Evolutionary conservation across 163 green algal genomes (phyloP).

Genomic region (Picocystis sp.): DNA sequence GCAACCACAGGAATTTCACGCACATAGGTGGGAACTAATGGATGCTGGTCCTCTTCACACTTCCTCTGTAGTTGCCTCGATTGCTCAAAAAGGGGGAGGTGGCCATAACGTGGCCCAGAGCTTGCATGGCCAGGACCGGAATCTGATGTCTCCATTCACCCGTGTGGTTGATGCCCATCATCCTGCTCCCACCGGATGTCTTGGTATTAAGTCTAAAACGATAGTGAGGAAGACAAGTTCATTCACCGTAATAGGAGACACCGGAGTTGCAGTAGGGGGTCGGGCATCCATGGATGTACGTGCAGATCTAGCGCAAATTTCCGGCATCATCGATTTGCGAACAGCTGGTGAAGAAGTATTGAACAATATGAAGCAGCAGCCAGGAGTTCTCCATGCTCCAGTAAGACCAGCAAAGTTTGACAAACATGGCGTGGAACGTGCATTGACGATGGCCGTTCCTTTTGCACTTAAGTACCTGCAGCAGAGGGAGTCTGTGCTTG

Average conservation of each 20-base stretch:
- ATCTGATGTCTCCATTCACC: background rate
- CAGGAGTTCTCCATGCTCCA: constrained; percentile 25
- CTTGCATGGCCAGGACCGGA: background rate
- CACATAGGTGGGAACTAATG: constrained; percentile 25
- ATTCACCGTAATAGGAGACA: constrained; percentile 21
- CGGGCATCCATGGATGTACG: constrained; percentile 13
- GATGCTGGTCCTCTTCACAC: constrained; percentile 18
- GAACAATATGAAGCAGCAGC: background rate
- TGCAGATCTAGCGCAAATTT: constrained; percentile 18
- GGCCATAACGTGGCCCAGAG: background rate
- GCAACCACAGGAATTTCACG: constrained; percentile 56
- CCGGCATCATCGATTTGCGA: constrained; percentile 15
- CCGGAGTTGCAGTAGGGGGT: constrained; percentile 25
- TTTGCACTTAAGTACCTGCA: constrained; percentile 42
- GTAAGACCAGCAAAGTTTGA: constrained; percentile 35
- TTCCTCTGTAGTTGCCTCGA: constrained; percentile 5
- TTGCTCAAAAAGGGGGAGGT: constrained; percentile 7
- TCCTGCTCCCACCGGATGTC: background rate
- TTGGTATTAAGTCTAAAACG: background rate
- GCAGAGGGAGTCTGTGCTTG: constrained; percentile 29
- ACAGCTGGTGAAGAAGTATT: constrained; percentile 1
- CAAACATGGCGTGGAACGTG: constrained; percentile 20
- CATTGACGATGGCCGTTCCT: constrained; percentile 30
- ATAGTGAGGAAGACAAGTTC: constrained; percentile 1
- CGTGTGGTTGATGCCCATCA: constrained; percentile 19